phyloP scores from a whole-genome alignment of 1,284 basidiomycete species.

The Ganoderma boninense region DNA sequence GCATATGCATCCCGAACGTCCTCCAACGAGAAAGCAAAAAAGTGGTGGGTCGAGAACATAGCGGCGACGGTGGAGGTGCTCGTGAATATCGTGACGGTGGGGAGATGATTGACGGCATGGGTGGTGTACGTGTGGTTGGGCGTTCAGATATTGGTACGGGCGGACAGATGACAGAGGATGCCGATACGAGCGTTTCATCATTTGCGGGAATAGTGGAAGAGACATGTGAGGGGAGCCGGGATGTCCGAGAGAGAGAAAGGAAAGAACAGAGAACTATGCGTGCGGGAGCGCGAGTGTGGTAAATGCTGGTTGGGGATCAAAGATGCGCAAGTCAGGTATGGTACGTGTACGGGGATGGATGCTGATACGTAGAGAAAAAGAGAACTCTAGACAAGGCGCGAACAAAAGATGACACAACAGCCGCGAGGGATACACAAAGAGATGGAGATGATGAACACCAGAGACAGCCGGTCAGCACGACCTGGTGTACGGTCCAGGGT shows the following conservation, averaged over 20 bases:
- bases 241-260: constrained; percentile 7
- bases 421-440: neutral
- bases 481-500: neutral
- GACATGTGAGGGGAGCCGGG: constrained; percentile 1
- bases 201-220: constrained; percentile 8
- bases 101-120: neutral
- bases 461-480: neutral
- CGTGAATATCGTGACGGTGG: constrained; percentile 6
- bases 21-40: neutral
- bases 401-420: neutral
- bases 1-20: constrained; percentile 3
- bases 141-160: neutral
- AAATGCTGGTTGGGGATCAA: constrained; percentile 8
- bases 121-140: constrained; percentile 1
- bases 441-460: neutral
- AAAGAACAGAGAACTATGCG: constrained; percentile 6
- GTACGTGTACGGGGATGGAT: constrained; percentile 1
- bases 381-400: neutral
- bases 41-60: neutral
- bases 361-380: neutral
- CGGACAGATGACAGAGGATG: neutral
- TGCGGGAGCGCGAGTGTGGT: constrained; percentile 9
- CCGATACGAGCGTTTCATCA: neutral
- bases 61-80: neutral
- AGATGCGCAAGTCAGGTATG: constrained; percentile 13